phyloP scores from a whole-genome alignment of 495 filamentous ascomycete species.

The Lichina pygmaea region DNA sequence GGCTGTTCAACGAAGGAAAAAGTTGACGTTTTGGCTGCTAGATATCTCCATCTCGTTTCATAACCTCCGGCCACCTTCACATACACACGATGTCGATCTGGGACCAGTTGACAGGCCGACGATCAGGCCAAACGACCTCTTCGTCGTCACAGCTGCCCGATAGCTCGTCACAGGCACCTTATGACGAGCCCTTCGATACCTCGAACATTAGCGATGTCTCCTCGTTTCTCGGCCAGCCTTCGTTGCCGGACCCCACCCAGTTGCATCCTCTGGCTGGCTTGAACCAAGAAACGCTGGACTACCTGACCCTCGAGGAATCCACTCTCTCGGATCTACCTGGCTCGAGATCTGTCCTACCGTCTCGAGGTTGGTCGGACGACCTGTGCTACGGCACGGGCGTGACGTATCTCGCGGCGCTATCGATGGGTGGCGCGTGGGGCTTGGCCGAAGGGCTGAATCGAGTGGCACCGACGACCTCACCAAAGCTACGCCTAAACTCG shows the following conservation, averaged over 20 bases:
- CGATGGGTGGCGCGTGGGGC: constrained; percentile 79
- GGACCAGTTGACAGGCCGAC: constrained; percentile 68
- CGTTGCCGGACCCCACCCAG: constrained; percentile 54
- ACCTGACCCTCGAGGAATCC: constrained; percentile 79
- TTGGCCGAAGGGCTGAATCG: constrained; percentile 62
- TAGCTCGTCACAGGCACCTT: neutral
- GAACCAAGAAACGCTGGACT: constrained; percentile 76
- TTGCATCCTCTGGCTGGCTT: constrained; percentile 88
- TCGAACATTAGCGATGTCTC: constrained; percentile 47
- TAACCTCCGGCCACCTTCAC: too few species aligned
- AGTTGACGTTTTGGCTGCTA: too few species aligned
- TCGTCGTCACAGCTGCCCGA: constrained; percentile 22
- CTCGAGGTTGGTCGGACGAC: constrained; percentile 91
- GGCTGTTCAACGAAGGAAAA: too few species aligned
- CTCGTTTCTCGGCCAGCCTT: constrained; percentile 44
- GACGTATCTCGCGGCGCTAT: constrained; percentile 65
- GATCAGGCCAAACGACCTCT: constrained; percentile 20
- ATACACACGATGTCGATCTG: constrained; percentile 32
- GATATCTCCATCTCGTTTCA: too few species aligned
- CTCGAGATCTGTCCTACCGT: constrained; percentile 61
- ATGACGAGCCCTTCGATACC: constrained; percentile 30
- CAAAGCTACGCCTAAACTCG: constrained; percentile 74
- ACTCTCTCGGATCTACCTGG: constrained; percentile 73
- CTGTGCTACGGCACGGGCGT: constrained; percentile 92
- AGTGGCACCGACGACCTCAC: constrained; percentile 43